Base-by-base conservation (phyloP, 2,329 filamentous ascomycete genomes). In the Colletotrichum ledebouriae region DNA sequence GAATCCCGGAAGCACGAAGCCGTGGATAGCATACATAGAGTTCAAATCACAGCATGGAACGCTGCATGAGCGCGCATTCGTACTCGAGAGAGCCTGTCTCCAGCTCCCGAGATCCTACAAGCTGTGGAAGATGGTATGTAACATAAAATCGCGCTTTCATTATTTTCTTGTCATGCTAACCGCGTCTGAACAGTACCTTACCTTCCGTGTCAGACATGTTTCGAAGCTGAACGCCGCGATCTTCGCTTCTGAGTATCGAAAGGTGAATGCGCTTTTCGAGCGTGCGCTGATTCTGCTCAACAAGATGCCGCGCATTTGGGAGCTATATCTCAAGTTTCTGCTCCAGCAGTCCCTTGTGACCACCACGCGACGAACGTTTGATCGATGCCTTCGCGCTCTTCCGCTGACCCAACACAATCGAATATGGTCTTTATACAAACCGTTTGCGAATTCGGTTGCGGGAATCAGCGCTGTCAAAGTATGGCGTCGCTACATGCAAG, bases 281-380 rank as follows among this genome's bases (percentile, higher is more conserved):
- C 89, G 93, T 73, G 94, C 96, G 3, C 83, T 99, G 59, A 93
- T 98, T 67, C 86, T 99, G 46, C 87, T 99, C 70, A 98, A 99
- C 82, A 99, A 99, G 82, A 99, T 99, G 96, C 96, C 97, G 25
- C 89, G 90, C 73, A 96, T 99, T 77, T 99, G 96, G 97, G 94
- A 98, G 78, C 93, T 98, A 90, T 99, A 98, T 78, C 89, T 99
- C 70, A 87, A 87, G 56, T 98, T 99, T 76, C 85, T 99, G 66
- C 89, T 95, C 77, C 89, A 92, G 75, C 96, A 99, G 78, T 96
- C 96, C n/a, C 84, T 97, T 61, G 90, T 99, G 70, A 98, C 95
- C 7, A 86, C 90, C 65, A 97, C 94, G 29, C 89, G 96, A 67
- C 90, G 90, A 72, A 93, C 93, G 1, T 99, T 99, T 81, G 95